These are phyloP conservation scores for Pecoramyces ruminantium DNA, from an alignment of 192 early-diverging fungal genomes.

Conservation along the genomic window DNA sequence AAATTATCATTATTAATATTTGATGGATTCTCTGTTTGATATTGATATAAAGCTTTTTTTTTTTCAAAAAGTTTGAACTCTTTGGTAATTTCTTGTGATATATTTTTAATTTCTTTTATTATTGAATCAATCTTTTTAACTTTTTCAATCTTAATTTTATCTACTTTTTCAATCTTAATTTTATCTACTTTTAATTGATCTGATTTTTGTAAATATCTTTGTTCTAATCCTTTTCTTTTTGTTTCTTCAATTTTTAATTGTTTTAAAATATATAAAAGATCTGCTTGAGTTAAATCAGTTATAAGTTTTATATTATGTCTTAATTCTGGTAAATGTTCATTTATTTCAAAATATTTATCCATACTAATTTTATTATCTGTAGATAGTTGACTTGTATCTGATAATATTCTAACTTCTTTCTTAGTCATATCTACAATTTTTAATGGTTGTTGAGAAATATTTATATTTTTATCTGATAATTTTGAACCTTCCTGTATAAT, in stretches of 20 bases:
- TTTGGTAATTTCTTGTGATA: background rate
- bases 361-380: slow-evolving; percentile 27
- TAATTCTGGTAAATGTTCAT: slow-evolving; percentile 51
- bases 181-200: slow-evolving; percentile 17
- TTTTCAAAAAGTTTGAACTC: background rate
- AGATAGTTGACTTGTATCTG: slow-evolving; percentile 14
- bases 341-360: slow-evolving; percentile 19
- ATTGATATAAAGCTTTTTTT: background rate
- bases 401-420: slow-evolving; percentile 24
- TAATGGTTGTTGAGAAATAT: slow-evolving; percentile 16
- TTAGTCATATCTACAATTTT: slow-evolving; percentile 82
- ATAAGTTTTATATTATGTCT: slow-evolving; percentile 58
- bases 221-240: slow-evolving; percentile 1
- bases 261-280: slow-evolving; percentile 43
- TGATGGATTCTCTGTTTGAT: background rate
- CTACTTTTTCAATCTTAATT: slow-evolving; percentile 14
- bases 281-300: slow-evolving; percentile 47
- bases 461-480: slow-evolving; percentile 4
- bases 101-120: slow-evolving; percentile 3
- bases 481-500: slow-evolving; percentile 34
- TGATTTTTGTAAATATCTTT: slow-evolving; percentile 11
- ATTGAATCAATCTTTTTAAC: slow-evolving; percentile 21
- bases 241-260: slow-evolving; percentile 27
- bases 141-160: too few species aligned
- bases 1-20: background rate